phyloP scores from a whole-genome alignment of 768 basidiomycete species.

The Stropharia rugosoannulata region DNA sequence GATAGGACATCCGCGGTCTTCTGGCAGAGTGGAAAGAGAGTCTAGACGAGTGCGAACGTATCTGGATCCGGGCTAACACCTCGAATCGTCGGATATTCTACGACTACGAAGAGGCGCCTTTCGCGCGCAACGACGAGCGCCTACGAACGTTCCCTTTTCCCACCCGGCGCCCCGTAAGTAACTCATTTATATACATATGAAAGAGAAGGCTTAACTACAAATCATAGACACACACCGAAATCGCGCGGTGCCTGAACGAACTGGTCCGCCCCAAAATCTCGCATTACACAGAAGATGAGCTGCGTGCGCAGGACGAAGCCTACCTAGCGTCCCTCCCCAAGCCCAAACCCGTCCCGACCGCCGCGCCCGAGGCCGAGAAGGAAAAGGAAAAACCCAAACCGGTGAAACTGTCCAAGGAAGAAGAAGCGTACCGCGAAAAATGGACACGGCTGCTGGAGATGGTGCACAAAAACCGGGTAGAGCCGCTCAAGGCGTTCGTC shows the following conservation, averaged over 20 bases:
- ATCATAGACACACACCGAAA: conserved; percentile 83
- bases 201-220: not conserved
- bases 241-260: conserved; percentile 83
- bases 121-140: conserved; percentile 79
- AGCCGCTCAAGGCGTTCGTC: conserved; percentile 79
- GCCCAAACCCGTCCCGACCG: conserved; percentile 54
- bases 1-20: conserved; percentile 84
- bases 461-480: conserved; percentile 81
- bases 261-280: conserved; percentile 83
- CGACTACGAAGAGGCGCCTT: conserved; percentile 80
- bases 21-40: conserved; percentile 87
- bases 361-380: conserved; percentile 33
- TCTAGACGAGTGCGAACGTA: conserved; percentile 79
- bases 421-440: conserved; percentile 75
- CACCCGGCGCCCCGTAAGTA: conserved; percentile 86
- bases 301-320: conserved; percentile 84
- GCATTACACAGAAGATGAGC: conserved; percentile 80
- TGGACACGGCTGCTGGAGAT: conserved; percentile 89
- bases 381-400: conserved; percentile 47
- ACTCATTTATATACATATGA: not conserved
- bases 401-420: conserved; percentile 74
- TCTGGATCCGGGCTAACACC: conserved; percentile 89
- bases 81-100: conserved; percentile 88
- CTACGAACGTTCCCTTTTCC: conserved; percentile 94
- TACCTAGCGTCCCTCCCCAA: conserved; percentile 89